Percentiles rank a stretch among this genome's conserved stretches.
Conservation (phyloP, 225 moss, liverwort and hornwort genomes). For the Antitrichia curtipendula region DNA sequence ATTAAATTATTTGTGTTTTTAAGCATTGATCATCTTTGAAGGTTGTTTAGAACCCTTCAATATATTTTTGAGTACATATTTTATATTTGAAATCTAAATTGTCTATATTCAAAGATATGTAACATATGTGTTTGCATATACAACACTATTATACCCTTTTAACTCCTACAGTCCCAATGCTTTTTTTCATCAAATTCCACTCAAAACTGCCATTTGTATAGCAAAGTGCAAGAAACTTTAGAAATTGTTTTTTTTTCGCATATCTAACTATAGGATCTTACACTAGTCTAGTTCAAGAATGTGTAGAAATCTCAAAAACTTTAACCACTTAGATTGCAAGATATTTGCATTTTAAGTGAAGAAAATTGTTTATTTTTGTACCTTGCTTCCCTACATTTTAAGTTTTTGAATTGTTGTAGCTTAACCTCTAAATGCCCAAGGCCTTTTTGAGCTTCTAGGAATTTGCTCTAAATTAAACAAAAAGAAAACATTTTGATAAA, state of each 20-base stretch:
- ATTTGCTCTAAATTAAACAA: no score
- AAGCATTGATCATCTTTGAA: background rate
- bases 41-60: background rate
- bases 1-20: background rate
- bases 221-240: background rate
- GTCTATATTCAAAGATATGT: background rate
- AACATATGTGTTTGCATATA: rapidly evolving
- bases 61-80: background rate
- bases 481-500: no score
- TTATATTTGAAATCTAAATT: background rate
- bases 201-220: no score
- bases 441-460: no score
- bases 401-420: background rate
- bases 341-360: background rate
- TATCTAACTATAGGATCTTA: background rate
- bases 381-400: background rate
- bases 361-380: background rate
- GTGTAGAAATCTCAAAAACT: background rate
- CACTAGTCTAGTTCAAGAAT: background rate
- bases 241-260: rapidly evolving
- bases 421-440: no score
- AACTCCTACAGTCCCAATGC: background rate
- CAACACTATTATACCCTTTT: background rate
- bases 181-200: no score
- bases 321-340: rapidly evolving